Evolutionary conservation across 768 basidiomycete species (phyloP).

Genomic region (Mycena metata): DNA sequence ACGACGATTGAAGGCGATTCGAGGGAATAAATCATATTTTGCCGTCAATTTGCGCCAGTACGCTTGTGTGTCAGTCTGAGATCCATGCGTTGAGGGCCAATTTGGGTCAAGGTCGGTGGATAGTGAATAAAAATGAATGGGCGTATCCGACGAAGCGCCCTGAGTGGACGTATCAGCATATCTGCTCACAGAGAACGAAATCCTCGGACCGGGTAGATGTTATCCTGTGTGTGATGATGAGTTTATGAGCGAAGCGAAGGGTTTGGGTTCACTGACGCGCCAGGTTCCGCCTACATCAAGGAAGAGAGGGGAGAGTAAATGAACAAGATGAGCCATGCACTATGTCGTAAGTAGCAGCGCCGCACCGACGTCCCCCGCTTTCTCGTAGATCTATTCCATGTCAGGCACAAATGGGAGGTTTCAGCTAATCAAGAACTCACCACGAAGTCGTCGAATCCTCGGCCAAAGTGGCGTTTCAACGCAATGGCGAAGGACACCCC

Average conservation of each 20-base stretch:
- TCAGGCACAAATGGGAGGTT: neutral
- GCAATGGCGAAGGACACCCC: constrained; percentile 20
- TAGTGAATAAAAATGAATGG: constrained; percentile 58
- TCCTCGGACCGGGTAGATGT: constrained; percentile 49
- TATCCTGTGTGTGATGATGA: constrained; percentile 48
- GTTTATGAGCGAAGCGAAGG: too few species aligned
- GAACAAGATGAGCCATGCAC: constrained; percentile 49
- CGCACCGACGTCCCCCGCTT: too few species aligned
- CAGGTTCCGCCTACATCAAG: too few species aligned
- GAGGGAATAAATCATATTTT: constrained; percentile 57
- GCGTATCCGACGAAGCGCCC: constrained; percentile 61
- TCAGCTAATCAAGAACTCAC: neutral
- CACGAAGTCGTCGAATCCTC: constrained; percentile 15
- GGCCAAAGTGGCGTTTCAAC: constrained; percentile 15
- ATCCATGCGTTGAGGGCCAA: constrained; percentile 58
- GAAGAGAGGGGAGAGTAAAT: neutral
- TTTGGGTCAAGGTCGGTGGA: constrained; percentile 61
- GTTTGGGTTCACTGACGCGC: too few species aligned
- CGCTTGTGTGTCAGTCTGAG: constrained; percentile 55
- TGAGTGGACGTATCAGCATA: constrained; percentile 46
- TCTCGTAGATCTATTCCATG: constrained; percentile 5
- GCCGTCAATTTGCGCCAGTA: constrained; percentile 63
- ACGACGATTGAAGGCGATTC: constrained; percentile 58
- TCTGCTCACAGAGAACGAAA: neutral
- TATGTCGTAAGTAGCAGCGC: too few species aligned